Evolutionary conservation across 345 rosid genomes (phyloP).

Genomic region (Eucalyptus polyanthemos): DNA sequence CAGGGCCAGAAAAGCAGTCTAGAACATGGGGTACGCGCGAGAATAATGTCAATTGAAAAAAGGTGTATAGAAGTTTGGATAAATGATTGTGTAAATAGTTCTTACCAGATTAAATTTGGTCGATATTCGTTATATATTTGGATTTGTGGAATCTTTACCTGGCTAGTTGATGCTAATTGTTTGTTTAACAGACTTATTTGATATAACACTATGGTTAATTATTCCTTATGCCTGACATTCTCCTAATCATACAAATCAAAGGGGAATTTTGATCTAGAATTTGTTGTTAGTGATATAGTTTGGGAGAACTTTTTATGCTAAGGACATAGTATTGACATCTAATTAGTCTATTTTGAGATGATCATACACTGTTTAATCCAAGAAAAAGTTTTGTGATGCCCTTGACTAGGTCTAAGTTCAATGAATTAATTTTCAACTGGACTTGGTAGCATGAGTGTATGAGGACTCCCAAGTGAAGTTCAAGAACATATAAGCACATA

Average conservation of each 20-base stretch:
- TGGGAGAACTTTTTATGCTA: neutral
- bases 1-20: neutral
- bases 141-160: neutral
- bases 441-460: neutral
- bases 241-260: neutral
- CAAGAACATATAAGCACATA: neutral
- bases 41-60: neutral
- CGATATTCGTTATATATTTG: neutral
- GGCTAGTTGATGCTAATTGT: neutral
- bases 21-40: neutral
- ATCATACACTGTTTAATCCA: neutral
- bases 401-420: neutral
- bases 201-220: neutral
- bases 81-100: neutral
- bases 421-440: neutral
- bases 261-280: neutral
- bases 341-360: neutral
- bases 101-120: neutral
- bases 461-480: neutral
- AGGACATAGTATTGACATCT: neutral
- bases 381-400: neutral
- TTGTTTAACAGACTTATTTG: neutral
- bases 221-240: neutral
- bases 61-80: neutral
- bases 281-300: neutral